Conservation (phyloP, 163 green algal species). For the Volvox carteri region DNA sequence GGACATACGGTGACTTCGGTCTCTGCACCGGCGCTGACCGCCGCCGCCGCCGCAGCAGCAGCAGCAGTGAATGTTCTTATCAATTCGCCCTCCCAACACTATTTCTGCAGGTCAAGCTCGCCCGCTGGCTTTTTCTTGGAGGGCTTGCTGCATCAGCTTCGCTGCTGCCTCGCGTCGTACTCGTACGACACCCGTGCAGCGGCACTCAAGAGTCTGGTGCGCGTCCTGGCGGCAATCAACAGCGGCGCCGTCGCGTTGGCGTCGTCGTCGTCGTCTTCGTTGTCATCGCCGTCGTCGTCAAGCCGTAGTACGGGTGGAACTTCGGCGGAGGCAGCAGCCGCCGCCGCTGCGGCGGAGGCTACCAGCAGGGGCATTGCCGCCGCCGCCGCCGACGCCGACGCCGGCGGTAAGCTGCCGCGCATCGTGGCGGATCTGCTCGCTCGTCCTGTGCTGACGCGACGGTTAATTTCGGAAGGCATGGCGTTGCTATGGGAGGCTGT, state of each 20-base stretch:
- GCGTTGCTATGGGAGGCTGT: conserved; percentile 32
- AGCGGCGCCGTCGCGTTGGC: conserved; percentile 5
- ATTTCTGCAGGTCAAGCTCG: conserved; percentile 8
- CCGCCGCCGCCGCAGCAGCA: too few species aligned
- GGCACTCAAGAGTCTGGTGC: conserved; percentile 71
- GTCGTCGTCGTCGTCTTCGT: too few species aligned
- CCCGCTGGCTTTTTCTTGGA: conserved; percentile 1
- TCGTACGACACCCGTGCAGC: conserved; percentile 75
- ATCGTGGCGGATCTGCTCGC: conserved; percentile 21
- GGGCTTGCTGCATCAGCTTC: conserved; percentile 23
- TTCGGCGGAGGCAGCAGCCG: not conserved
- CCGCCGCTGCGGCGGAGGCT: not conserved
- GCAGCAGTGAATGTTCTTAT: too few species aligned
- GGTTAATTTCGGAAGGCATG: conserved; percentile 3
- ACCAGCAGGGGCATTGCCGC: not conserved
- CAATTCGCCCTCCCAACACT: too few species aligned
- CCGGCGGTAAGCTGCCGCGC: conserved; percentile 20
- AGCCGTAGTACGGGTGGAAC: too few species aligned
- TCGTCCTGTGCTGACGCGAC: not conserved
- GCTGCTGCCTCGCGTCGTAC: conserved; percentile 47
- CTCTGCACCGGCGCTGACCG: too few species aligned
- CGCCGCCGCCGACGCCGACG: not conserved
- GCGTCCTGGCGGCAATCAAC: conserved; percentile 16
- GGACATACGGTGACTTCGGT: too few species aligned
- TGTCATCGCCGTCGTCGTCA: too few species aligned